phyloP scores from a whole-genome alignment of 2,329 filamentous ascomycete genomes.

The Alternaria gansuensis region DNA sequence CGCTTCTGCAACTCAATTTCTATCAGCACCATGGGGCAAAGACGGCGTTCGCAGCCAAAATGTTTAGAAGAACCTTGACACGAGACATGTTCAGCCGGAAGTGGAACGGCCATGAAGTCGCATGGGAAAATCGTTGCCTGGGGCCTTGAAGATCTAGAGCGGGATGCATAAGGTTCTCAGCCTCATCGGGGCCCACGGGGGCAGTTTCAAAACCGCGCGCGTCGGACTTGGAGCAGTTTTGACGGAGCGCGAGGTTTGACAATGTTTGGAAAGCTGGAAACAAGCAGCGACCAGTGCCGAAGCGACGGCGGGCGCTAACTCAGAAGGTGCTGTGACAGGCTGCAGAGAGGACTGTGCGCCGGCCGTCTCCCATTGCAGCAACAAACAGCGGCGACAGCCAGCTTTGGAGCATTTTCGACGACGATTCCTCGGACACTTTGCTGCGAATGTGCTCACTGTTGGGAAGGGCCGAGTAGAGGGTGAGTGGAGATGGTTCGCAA shows the following conservation, averaged over 20 bases:
- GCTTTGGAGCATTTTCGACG: constrained; percentile 1
- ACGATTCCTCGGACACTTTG: neutral
- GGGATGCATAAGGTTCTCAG: constrained; percentile 43
- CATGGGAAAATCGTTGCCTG: constrained; percentile 43
- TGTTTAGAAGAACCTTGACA: constrained; percentile 52
- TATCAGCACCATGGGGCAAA: constrained; percentile 48
- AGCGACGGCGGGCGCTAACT: constrained; percentile 51
- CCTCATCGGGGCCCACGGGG: constrained; percentile 43
- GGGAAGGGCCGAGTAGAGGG: neutral
- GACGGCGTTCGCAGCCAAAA: constrained; percentile 43
- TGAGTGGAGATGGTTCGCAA: constrained; percentile 29
- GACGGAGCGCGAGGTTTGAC: constrained; percentile 52
- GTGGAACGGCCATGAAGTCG: constrained; percentile 38
- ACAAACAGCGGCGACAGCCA: constrained; percentile 6
- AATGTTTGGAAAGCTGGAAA: constrained; percentile 50
- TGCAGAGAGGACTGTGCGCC: constrained; percentile 42
- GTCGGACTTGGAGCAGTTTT: constrained; percentile 50
- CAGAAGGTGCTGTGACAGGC: constrained; percentile 41
- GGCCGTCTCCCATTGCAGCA: constrained; percentile 17
- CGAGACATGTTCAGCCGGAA: constrained; percentile 52
- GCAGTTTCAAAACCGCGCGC: constrained; percentile 53
- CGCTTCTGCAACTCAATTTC: constrained; percentile 48
- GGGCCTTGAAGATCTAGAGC: constrained; percentile 33
- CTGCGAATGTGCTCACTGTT: neutral
- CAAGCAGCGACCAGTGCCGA: constrained; percentile 46